Conservation (phyloP, 768 basidiomycete genomes). For the Lentinula lateritia region DNA sequence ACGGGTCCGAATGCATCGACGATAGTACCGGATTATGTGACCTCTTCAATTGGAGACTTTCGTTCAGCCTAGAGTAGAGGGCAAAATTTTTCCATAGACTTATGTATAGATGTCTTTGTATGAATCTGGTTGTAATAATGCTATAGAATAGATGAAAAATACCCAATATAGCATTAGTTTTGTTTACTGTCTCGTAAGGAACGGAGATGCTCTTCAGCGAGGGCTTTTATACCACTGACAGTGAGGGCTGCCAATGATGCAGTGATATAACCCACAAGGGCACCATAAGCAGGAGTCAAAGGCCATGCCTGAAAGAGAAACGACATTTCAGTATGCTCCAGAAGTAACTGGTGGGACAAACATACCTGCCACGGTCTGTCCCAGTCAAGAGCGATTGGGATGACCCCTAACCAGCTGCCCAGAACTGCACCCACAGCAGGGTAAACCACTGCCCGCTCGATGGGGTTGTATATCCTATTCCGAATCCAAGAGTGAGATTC, state of each 20-base stretch:
- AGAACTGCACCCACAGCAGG: conserved; percentile 66
- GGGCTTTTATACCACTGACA: conserved; percentile 29
- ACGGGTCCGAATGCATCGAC: conserved; percentile 51
- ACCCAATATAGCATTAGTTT: background rate
- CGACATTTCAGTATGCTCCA: background rate
- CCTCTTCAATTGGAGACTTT: conserved; percentile 78
- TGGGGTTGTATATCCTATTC: conserved; percentile 47
- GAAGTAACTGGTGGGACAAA: conserved; percentile 3
- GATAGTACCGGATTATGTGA: conserved; percentile 79
- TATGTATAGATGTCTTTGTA: background rate
- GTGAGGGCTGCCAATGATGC: conserved; percentile 53
- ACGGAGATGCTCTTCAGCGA: conserved; percentile 32
- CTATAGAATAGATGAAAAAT: background rate
- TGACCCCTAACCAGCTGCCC: conserved; percentile 77
- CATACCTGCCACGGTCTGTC: conserved; percentile 94
- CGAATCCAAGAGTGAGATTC: conserved; percentile 5
- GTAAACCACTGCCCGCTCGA: conserved; percentile 78
- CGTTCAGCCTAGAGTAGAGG: background rate
- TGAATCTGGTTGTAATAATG: background rate
- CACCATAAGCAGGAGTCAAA: conserved; percentile 68
- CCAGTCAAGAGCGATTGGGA: conserved; percentile 94
- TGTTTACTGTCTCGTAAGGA: conserved; percentile 2
- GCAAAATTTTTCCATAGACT: background rate
- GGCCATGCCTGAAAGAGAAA: conserved; percentile 66
- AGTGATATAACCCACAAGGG: conserved; percentile 60